Base-by-base conservation (phyloP, 805 yeast genomes). In the Metschnikowia shivogae region DNA sequence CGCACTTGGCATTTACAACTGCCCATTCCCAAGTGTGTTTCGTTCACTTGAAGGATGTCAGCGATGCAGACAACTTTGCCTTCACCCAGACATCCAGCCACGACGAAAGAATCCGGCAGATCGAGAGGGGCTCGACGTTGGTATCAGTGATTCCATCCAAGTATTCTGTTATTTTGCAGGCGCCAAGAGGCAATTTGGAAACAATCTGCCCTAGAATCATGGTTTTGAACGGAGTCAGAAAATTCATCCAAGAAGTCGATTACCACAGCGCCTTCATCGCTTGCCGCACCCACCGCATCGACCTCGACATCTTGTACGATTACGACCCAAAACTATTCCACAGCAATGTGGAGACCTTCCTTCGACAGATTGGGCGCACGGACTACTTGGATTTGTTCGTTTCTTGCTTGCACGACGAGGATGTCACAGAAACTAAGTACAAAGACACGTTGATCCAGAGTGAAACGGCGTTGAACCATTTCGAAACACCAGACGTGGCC, bases 141-240 rank as follows among this genome's bases (percentile, higher is more conserved):
- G 88, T 92, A 0, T 73, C 89, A 33, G 80, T 80, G 1, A 84
- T 89, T 57, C 97, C 97, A 1, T 80, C 92, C 0, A 84, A 80
- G 44, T 82, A 89, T 45, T 77, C 90, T 0, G 89, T 95, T 14
- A 81, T 88, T 4, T 71, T 93, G 43, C 97, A 93, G 63, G 97
- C 97, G 4, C 95, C 95, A 47, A 78, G 99, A 62, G 99, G 99
- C 49, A 93, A 93, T 58, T 69, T 93, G 54, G 99, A 93, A 64
- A 89, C 98, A 0, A 86, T 93, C 14, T 83, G 81, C 58, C 99
- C 99, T 11, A 77, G 99, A 62, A 86, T 93, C 37, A 82, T 93
- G 85, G 95, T 92, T 3, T 68, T 93, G 33, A 77, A 86, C 10
- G 93, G 84, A 19, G 95, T 93, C 22, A 77, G 99, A 53, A 72